Evolutionary conservation across 164 flowering plant species (phyloP).

Genomic region (Vitis vinifera): DNA sequence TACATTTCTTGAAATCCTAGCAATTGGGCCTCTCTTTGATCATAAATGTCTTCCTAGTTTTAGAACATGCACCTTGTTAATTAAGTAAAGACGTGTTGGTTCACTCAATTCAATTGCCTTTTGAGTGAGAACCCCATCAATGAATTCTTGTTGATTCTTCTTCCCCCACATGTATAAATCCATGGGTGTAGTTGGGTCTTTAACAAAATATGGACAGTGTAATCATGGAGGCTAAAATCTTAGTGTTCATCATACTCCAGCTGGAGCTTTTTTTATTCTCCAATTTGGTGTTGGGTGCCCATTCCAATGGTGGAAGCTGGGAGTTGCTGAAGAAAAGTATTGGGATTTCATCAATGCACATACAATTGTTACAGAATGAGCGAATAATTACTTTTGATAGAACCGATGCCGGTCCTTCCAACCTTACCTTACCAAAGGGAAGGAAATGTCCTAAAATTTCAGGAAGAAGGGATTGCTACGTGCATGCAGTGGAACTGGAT

Average conservation of each 20-base stretch:
- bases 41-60: too few relatives aligned
- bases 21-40: too few relatives aligned
- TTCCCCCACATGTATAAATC: too few relatives aligned
- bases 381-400: constrained; percentile 37
- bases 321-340: constrained; percentile 18
- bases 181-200: too few relatives aligned
- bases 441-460: not conserved
- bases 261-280: not conserved
- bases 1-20: too few relatives aligned
- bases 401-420: constrained; percentile 38
- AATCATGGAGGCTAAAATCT: constrained; percentile 4
- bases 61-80: too few relatives aligned
- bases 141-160: too few relatives aligned
- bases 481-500: constrained; percentile 49
- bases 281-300: not conserved
- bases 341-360: constrained; percentile 36
- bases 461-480: constrained; percentile 31
- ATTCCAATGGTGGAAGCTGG: constrained; percentile 17
- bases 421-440: constrained; percentile 29
- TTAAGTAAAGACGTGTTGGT: too few relatives aligned
- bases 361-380: constrained; percentile 33
- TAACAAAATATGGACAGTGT: too few relatives aligned
- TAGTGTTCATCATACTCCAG: not conserved
- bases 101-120: too few relatives aligned
- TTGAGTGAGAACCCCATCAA: too few relatives aligned